Evolutionary conservation across 331 rosid genomes (phyloP).

Genomic region (Malus hybrid): DNA sequence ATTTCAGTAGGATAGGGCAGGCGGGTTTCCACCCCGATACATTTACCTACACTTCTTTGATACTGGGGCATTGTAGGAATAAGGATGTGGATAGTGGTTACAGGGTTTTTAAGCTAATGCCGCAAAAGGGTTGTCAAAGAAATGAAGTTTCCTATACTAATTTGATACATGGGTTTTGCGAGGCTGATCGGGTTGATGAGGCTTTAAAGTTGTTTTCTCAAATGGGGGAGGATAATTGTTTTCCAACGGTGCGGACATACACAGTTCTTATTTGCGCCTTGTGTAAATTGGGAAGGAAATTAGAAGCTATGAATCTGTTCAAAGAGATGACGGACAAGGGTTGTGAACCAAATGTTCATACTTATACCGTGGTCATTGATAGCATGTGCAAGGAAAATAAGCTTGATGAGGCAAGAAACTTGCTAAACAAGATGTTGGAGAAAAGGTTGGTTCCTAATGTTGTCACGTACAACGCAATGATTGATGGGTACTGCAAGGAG

Average conservation of each 20-base stretch:
- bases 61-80: conserved; percentile 14
- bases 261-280: conserved; percentile 8
- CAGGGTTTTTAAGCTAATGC: conserved; percentile 8
- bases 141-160: conserved; percentile 13
- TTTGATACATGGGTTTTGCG: conserved; percentile 13
- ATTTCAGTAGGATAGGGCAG: conserved; percentile 9
- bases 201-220: conserved; percentile 1
- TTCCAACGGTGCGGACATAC: conserved; percentile 8
- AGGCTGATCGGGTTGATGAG: conserved; percentile 1
- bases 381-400: conserved; percentile 13
- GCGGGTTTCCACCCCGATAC: conserved; percentile 16
- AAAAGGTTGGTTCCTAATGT: conserved; percentile 8
- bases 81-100: conserved; percentile 10
- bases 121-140: conserved; percentile 9
- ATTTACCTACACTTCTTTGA: conserved; percentile 14
- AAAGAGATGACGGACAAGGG: conserved; percentile 8
- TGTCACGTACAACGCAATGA: conserved; percentile 13
- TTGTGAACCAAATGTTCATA: conserved; percentile 13
- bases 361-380: conserved; percentile 14
- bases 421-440: conserved; percentile 9
- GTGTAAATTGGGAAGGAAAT: conserved; percentile 2
- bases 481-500: conserved; percentile 17
- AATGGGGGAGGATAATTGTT: conserved; percentile 15
- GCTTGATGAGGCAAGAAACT: conserved; percentile 7
- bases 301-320: conserved; percentile 6